Conservation (phyloP, 345 rosid genomes). For the Syzygium jambos region DNA sequence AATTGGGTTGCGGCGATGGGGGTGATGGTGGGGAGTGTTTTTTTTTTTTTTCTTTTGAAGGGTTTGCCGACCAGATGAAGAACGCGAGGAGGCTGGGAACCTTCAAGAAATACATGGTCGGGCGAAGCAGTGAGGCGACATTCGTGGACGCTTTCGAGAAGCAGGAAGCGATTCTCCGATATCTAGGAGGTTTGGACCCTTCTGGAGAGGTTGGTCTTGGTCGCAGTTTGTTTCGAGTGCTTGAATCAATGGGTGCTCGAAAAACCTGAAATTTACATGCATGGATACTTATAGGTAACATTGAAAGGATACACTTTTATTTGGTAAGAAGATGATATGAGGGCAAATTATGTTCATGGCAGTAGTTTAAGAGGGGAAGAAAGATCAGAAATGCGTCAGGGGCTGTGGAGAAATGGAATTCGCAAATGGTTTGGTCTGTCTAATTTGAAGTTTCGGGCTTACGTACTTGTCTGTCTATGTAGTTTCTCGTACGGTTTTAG, state of each 20-base stretch:
- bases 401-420: background rate
- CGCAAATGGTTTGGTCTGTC: background rate
- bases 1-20: background rate
- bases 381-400: background rate
- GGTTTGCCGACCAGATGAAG: slow-evolving; percentile 73
- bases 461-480: background rate
- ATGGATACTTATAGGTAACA: background rate
- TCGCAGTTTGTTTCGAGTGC: background rate
- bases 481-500: background rate
- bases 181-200: slow-evolving; percentile 57
- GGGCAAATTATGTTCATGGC: background rate
- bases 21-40: background rate
- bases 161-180: slow-evolving; percentile 72
- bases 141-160: slow-evolving; percentile 74
- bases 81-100: slow-evolving; percentile 60
- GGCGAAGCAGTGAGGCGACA: slow-evolving; percentile 84
- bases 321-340: background rate
- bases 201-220: slow-evolving; percentile 77
- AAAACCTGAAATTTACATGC: background rate
- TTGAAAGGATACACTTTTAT: background rate
- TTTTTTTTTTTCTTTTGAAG: slow-evolving; percentile 9
- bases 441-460: background rate
- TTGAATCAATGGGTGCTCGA: slow-evolving; percentile 1
- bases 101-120: slow-evolving; percentile 68
- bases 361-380: background rate